Percentiles rank a stretch among this genome's conserved stretches.
Conservation (phyloP, 495 filamentous ascomycete species). For the Thermochaetoides thermophila region DNA sequence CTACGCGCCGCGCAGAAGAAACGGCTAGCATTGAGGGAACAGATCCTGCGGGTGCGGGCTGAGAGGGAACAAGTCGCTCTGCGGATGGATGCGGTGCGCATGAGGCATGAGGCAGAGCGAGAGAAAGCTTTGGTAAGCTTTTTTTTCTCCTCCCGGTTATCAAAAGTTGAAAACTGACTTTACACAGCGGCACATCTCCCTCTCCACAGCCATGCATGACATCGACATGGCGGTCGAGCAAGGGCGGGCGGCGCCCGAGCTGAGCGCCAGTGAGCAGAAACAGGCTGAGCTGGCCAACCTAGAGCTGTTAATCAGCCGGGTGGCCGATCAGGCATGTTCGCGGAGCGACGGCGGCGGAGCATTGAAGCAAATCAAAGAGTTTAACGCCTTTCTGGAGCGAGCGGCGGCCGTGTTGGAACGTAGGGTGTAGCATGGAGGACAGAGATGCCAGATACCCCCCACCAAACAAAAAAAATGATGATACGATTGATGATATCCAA, state of each 20-base stretch:
- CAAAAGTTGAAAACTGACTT: slow-evolving; percentile 1
- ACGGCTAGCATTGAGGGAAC: slow-evolving; percentile 46
- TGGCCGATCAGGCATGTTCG: slow-evolving; percentile 31
- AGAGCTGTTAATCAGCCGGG: slow-evolving; percentile 32
- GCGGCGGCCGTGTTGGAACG: slow-evolving; percentile 34
- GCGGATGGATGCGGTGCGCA: slow-evolving; percentile 53
- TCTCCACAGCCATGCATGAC: slow-evolving; percentile 39
- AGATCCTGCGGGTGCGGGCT: slow-evolving; percentile 46
- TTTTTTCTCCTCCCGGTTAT: background rate
- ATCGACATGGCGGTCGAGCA: slow-evolving; percentile 38
- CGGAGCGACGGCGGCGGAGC: slow-evolving; percentile 31
- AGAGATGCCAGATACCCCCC: background rate
- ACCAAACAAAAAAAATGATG: slow-evolving; percentile 1
- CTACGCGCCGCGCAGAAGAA: slow-evolving; percentile 49
- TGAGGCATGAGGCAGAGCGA: slow-evolving; percentile 38
- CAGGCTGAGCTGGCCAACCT: slow-evolving; percentile 28
- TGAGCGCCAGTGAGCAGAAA: slow-evolving; percentile 23
- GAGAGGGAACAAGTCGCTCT: slow-evolving; percentile 53
- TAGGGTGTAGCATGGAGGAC: slow-evolving; percentile 7
- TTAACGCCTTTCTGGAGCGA: slow-evolving; percentile 42
- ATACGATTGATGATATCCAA: slow-evolving; percentile 1
- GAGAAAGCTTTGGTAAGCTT: slow-evolving; percentile 30
- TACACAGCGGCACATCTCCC: slow-evolving; percentile 27
- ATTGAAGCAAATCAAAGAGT: slow-evolving; percentile 38
- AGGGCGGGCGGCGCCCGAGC: slow-evolving; percentile 25